phyloP scores from a whole-genome alignment of 2,329 filamentous ascomycete genomes.

The Mycocentrospora acerina region DNA sequence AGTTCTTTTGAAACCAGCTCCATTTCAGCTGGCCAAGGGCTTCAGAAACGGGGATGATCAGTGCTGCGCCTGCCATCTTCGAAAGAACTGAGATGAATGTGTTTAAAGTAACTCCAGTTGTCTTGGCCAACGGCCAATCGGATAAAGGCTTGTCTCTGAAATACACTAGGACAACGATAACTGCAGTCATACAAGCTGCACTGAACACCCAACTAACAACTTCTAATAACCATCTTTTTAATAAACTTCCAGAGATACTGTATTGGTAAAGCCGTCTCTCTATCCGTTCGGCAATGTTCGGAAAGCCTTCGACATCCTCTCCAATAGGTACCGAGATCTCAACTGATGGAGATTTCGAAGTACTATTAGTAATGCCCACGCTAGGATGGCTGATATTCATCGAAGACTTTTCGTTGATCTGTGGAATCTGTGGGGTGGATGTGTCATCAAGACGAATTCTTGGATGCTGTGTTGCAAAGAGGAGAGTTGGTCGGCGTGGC shows the following conservation, averaged over 20 bases:
- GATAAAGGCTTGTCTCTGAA: constrained; percentile 8
- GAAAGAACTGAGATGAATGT: constrained; percentile 30
- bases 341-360: constrained; percentile 9
- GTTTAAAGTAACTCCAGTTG: constrained; percentile 24
- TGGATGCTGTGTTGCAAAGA: constrained; percentile 16
- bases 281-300: constrained; percentile 27
- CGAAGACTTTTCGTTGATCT: constrained; percentile 10
- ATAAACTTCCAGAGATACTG: constrained; percentile 14
- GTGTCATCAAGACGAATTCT: constrained; percentile 11
- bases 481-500: constrained; percentile 12
- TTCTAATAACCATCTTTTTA: constrained; percentile 29
- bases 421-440: constrained; percentile 9
- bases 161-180: constrained; percentile 16
- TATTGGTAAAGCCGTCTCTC: constrained; percentile 21
- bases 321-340: constrained; percentile 6
- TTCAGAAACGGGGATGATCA: constrained; percentile 31
- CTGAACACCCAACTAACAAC: constrained; percentile 30
- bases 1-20: constrained; percentile 33
- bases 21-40: constrained; percentile 40
- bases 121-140: constrained; percentile 10
- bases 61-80: constrained; percentile 28
- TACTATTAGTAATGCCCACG: constrained; percentile 6
- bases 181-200: constrained; percentile 22
- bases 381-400: constrained; percentile 5
- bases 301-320: not conserved